Base-by-base conservation (phyloP, 805 yeast genomes). In the Nakazawaea ernobii region DNA sequence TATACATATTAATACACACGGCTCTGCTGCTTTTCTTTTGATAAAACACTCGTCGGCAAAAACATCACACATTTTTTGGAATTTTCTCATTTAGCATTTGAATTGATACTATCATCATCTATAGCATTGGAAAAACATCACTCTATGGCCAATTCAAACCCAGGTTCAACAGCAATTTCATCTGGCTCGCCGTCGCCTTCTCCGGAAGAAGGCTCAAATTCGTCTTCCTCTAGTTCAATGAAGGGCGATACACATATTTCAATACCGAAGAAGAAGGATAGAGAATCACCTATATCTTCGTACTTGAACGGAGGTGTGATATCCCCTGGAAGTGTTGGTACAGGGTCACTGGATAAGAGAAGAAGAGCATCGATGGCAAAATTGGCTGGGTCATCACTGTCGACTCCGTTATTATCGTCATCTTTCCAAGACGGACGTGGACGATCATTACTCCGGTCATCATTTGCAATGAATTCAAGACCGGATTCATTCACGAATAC, bases 291-390 rank as follows among this genome's bases (percentile, higher is more conserved):
- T 6, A 47, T 47, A 10, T 47, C 49, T 8, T 47, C 49, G 7
- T 47, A 42, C 27, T 28, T 47, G 35, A 32, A 37, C 10, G 49
- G 49, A 13, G 49, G 42, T 30, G 15, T 29, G 13, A 35, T 37
- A 15, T 32, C 45, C 4, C 30, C 32, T 17, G 24, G 26, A 15
- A 33, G 33, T 38, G n/a, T 30, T 3, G 32, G 13, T 4, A 30
- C 17, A 15, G 36, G n/a, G 17, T 13, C 8, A 14, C 36, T 8
- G 43, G 49, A 55, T 52, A n/a, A 49, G 53, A 39, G 39, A 11
- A 56, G 68, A 49, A 45, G 67, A 35, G 58, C 61, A 6, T 65
- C 70, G 2, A 65, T 63, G 57, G 68, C 66, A 7, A 59, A 60
- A 46, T 51, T 65, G 38, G 59, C 62, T 2, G 58, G 59, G 1